Evolutionary conservation across 345 rosid species (phyloP).

Genomic region (Salix purpurea): DNA sequence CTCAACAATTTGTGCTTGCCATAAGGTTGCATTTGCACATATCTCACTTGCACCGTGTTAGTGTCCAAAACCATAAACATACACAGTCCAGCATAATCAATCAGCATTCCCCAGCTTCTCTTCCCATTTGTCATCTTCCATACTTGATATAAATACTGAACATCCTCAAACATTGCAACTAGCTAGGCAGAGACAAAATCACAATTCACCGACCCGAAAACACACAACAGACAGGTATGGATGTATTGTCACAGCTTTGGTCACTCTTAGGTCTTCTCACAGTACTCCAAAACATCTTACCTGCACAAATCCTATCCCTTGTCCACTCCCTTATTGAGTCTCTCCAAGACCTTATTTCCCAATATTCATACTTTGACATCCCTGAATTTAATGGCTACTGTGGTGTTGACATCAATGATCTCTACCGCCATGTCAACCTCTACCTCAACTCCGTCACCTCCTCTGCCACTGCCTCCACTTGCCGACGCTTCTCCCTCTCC

Average conservation of each 20-base stretch:
- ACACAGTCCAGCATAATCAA: neutral
- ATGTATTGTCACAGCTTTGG: constrained; percentile 48
- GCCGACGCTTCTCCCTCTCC: constrained; percentile 45
- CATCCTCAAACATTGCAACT: neutral
- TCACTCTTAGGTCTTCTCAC: constrained; percentile 47
- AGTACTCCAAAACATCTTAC: constrained; percentile 47
- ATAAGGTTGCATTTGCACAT: neutral
- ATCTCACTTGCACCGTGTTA: neutral
- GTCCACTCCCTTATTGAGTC: constrained; percentile 35
- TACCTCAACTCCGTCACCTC: constrained; percentile 40
- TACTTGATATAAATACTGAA: neutral
- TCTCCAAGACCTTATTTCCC: constrained; percentile 36
- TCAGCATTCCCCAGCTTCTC: neutral
- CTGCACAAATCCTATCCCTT: constrained; percentile 43
- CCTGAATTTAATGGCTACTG: constrained; percentile 53
- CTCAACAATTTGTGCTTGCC: constrained; percentile 4
- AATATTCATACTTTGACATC: constrained; percentile 41
- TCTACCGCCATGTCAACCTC: constrained; percentile 43
- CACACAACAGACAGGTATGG: constrained; percentile 14
- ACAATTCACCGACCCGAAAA: neutral
- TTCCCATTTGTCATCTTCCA: neutral
- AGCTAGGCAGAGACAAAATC: constrained; percentile 15
- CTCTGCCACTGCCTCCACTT: constrained; percentile 17
- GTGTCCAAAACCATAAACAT: neutral
- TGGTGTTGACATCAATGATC: constrained; percentile 50